A percentile compares a stretch with the other conserved stretches of the same genome.
phyloP scores from a whole-genome alignment of 306 rosid species.

The Medicago lupulina region DNA sequence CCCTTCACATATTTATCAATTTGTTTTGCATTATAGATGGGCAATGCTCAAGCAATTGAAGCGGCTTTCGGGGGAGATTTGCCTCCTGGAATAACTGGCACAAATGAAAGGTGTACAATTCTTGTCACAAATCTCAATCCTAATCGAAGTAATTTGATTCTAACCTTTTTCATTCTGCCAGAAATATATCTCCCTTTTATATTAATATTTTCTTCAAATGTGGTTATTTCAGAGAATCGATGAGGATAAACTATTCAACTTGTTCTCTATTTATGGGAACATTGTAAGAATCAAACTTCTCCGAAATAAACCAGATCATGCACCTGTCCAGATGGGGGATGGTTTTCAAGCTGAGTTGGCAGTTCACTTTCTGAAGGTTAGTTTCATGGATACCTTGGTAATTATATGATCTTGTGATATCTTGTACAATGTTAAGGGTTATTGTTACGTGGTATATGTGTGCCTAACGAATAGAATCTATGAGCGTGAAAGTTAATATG shows the following conservation, averaged over 20 bases:
- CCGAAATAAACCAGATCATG: constrained; percentile 96
- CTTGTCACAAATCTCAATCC: no score
- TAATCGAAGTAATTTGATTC: no score
- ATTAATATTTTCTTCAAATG: constrained; percentile 29
- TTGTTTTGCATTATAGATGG: constrained; percentile 63
- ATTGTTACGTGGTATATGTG: no score
- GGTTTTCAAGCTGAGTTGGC: constrained; percentile 99
- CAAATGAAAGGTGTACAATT: no score
- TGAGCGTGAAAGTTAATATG: no score
- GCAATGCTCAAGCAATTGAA: constrained; percentile 87
- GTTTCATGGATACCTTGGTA: constrained; percentile 38
- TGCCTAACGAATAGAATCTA: no score
- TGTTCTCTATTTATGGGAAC: constrained; percentile 96
- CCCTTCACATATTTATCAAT: not conserved
- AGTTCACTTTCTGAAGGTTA: constrained; percentile 92
- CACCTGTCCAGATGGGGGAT: constrained; percentile 97
- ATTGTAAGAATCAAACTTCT: constrained; percentile 93
- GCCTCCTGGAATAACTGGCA: no score
- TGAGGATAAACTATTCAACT: constrained; percentile 95
- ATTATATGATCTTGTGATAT: no score
- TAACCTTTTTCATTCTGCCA: no score
- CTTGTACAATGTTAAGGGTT: no score
- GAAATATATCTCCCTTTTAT: not conserved
- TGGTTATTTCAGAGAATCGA: constrained; percentile 79
- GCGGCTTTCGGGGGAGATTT: constrained; percentile 95